Base-by-base conservation (phyloP, 768 basidiomycete species). In the Pholiota microspora region DNA sequence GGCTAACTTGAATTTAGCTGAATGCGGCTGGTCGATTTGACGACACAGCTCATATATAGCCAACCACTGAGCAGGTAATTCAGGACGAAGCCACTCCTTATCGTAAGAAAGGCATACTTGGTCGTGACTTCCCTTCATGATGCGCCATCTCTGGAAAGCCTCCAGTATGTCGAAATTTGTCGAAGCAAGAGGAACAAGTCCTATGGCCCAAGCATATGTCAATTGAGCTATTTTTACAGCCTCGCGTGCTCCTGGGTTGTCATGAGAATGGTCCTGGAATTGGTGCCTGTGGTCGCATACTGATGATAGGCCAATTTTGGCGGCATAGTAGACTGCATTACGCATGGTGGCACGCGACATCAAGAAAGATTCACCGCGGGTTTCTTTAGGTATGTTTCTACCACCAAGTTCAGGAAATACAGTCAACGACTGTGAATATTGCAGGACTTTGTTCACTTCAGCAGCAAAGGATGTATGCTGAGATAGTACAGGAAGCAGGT, bases 381-480 rank as follows among this genome's bases (percentile, higher is more conserved):
- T 23, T n/a, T 3, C 21, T 5, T 10, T 31, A 3, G 27, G 29
- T 12, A 31, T 31, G 7, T 31, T 57, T n/a, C n/a, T 6, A 12
- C 29, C 27, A 48, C 25, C 46, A 24, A 57, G 49, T 12, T 60
- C 24, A 21, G 55, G 36, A 27, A 59, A 59, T 12, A 62, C 46
- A 10, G 16, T 23, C 15, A 62, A 45, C 5, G 53, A 51, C 36
- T 45, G 53, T 25, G 59, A 58, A 45, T 69, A 64, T 0, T 65
- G 54, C 27, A 74, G 57, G 46, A 77, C 73, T 13, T 53, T 61
- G 13, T 61, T 56, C 4, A 63, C 59, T 16, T 59, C 53, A 12
- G 53, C 4, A 27, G 65, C 59, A 42, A 76, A 62, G 7, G 21
- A 45, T 15, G 53, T 51, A 35, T 62, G 59, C 45, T 77, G 76